A percentile compares a stretch with the other conserved stretches of the same genome.
Conservation (phyloP, 2,329 filamentous ascomycete species). For the Colletotrichum sp. region DNA sequence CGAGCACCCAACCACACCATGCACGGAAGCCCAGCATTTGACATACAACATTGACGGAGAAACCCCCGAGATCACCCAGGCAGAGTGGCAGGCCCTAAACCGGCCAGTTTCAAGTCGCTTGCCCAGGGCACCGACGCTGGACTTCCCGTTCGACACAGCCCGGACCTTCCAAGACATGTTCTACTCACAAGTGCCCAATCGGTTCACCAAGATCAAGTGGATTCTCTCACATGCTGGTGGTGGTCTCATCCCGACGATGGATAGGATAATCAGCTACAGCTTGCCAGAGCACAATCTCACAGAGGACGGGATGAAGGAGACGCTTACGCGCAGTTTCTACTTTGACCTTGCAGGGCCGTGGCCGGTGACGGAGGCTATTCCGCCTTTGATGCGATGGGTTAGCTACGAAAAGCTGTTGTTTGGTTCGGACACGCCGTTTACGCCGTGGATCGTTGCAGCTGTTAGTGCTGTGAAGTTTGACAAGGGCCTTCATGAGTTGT, state of each 20-base stretch:
- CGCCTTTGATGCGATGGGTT: conserved; percentile 27
- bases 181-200: conserved; percentile 21
- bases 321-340: conserved; percentile 24
- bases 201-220: conserved; percentile 27
- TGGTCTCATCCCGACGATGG: conserved; percentile 27
- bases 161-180: conserved; percentile 22
- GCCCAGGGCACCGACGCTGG: conserved; percentile 1
- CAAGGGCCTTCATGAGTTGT: not conserved
- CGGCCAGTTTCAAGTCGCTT: not conserved
- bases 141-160: conserved; percentile 28
- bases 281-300: conserved; percentile 19
- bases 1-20: conserved; percentile 59
- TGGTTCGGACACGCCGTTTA: conserved; percentile 28
- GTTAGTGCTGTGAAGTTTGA: not conserved
- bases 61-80: not conserved
- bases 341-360: conserved; percentile 31
- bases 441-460: conserved; percentile 8
- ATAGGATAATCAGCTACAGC: conserved; percentile 14
- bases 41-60: conserved; percentile 11
- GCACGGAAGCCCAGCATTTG: conserved; percentile 29
- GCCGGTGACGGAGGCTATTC: conserved; percentile 24
- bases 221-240: conserved; percentile 31
- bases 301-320: conserved; percentile 33
- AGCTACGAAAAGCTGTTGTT: conserved; percentile 24
- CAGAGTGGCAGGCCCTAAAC: conserved; percentile 1